Base-by-base conservation (phyloP, 441 rosid genomes). In the Populus hybrid region DNA sequence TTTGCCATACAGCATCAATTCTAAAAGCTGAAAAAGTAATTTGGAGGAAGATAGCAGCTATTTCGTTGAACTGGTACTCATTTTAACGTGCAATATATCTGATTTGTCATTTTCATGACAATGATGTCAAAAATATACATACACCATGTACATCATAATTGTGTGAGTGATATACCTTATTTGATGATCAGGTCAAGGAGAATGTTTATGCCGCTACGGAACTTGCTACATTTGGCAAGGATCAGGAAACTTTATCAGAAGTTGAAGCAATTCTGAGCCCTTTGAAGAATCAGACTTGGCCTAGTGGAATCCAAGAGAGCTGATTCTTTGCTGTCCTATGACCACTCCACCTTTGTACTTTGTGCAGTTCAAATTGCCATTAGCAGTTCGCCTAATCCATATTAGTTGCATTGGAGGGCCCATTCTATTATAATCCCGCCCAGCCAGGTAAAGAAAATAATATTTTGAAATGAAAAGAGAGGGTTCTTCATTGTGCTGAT, bases 211-310 rank as follows among this genome's bases (percentile, higher is more conserved):
- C 97, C 40, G 90, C 91, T 3, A 71, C 77, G 2, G 97, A 91
- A 82, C 85, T 93, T 45, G 86, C 82, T 2, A 67, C 84, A 23
- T 35, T 75, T 7, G 95, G 97, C 23, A 79, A 86, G 45, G 98
- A 95, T 81, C 74, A 83, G 59, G 89, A 92, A 75, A 88, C 89
- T 12, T 40, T 95, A 3, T 68, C 86, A 0, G 89, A 84, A 80
- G 90, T 92, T 18, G 92, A 89, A 88, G 92, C 89, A 24, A 89
- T 95, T 85, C 89, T 94, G 50, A 71, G 88, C 78, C 93, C 98
- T 8, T 94, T 91, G 45, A 93, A 94, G 89, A 91, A 93, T 84
- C 91, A 87, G 84, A 90, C 95, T 69, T 96, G 99, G 99, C 94
- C 94, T 1, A 96, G 94, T 71, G 98, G 99, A 72, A 88, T 86